phyloP scores from a whole-genome alignment of 2,329 filamentous ascomycete species.

The Pseudogymnoascus sp. region DNA sequence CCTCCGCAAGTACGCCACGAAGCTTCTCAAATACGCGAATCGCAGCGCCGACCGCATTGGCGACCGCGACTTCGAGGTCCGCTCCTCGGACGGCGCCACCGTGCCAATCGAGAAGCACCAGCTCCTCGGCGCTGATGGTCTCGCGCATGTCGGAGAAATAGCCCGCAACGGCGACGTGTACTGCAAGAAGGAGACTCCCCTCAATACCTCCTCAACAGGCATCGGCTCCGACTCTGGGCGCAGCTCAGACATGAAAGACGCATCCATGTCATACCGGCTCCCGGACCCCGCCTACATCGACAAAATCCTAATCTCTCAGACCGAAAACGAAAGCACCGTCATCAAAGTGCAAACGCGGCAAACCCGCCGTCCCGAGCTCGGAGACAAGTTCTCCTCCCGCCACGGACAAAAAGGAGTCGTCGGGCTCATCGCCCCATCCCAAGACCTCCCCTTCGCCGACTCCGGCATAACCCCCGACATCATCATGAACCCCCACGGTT shows the following conservation, averaged over 20 bases:
- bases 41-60: conserved; percentile 61
- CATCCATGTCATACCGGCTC: conserved; percentile 70
- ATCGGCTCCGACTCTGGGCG: conserved; percentile 59
- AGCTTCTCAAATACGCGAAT: conserved; percentile 84
- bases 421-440: conserved; percentile 91
- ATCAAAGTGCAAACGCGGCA: conserved; percentile 96
- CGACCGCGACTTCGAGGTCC: conserved; percentile 43
- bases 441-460: conserved; percentile 94
- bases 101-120: conserved; percentile 60
- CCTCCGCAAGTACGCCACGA: conserved; percentile 87
- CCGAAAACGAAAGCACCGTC: conserved; percentile 75
- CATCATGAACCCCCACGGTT: conserved; percentile 99
- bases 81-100: conserved; percentile 52
- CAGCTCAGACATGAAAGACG: conserved; percentile 56
- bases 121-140: conserved; percentile 73
- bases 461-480: conserved; percentile 89
- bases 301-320: conserved; percentile 89
- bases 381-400: conserved; percentile 97
- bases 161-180: conserved; percentile 76
- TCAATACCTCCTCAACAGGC: conserved; percentile 66
- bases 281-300: conserved; percentile 84
- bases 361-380: conserved; percentile 86
- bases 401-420: conserved; percentile 98
- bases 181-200: conserved; percentile 80
- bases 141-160: conserved; percentile 77